Evolutionary conservation across 768 basidiomycete genomes (phyloP), one percentile per base, ranked within the genome.

Genomic region (Trametes cinnabarina): DNA sequence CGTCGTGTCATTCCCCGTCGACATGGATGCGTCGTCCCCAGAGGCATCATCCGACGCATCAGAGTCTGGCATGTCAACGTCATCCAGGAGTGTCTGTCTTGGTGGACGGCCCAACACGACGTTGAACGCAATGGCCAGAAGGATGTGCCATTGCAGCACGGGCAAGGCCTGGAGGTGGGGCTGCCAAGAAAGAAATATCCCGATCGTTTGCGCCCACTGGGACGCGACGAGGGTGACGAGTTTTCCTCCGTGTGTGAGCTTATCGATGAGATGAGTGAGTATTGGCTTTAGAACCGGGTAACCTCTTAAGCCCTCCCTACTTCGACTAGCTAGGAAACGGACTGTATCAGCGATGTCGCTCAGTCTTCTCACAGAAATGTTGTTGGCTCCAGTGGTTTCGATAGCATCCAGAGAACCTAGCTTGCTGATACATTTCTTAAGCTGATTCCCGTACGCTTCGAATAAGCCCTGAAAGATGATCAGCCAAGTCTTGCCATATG

Each of bases 151-250:
- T 30, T 63, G 73, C 1, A 75, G 73, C 34, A 80, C 74, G 10
- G 83, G 83, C 50, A 95, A 66, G 64, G 88, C 84, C 42, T 95
- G 89, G 54, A 95, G 76, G 72, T 98, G 94, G 3, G 92, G 87
- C 3, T 74, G 69, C 70, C 84, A 87, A 55, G 75, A 74, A 50
- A 92, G 73, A 9, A 98, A 67, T 57, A 74, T 76, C 54, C 82
- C 82, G 47, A 97, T 75, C 0, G 88, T 79, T 69, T 95, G 95
- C 55, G 88, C 77, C 69, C 93, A 95, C 70, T 95, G 85, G 61
- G 91, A 72, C 11, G 90, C 85, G 3, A 93, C 78, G 0, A 86
- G 83, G 3, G 75, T 66, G 58, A 87, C 78, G 14, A 97, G 73
- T 34, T 76, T 68, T 35, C 78, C 76, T 20, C 77, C 74, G 65